Evolutionary conservation across 2,329 filamentous ascomycete species (phyloP), one percentile per base, ranked within the genome.

Genomic region (Ustulina deusta): DNA sequence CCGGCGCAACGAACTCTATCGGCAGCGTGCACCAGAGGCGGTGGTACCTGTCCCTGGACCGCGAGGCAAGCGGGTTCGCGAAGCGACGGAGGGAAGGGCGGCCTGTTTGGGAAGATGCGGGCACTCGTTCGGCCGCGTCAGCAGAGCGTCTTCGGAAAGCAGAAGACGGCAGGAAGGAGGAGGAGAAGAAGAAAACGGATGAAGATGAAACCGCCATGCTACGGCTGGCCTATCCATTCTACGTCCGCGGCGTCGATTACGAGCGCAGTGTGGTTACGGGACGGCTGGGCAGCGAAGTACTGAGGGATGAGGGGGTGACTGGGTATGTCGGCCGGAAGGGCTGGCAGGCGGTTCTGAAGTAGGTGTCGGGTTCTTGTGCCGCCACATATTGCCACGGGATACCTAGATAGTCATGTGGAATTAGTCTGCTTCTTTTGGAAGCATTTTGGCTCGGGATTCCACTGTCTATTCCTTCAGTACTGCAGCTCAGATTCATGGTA

Each of bases 231-330:
- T 90, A 87, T 72, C 82, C 88, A 0, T 92, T 93, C 69, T 83
- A 87, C 66, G 88, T 92, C 1, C 79, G 81, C 7, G 90, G 90
- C 0, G 82, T 84, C 5, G 87, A 90, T 1, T 72, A 81, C 42
- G 90, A 93, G 78, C 82, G 84, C n/a, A 93, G 90, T 74, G 80
- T 92, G 2, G 82, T 93, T 2, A 93, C 90, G 1, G 89, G 89
- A 0, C 81, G 90, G 60, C 79, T 81, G 10, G 88, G 86, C 1
- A 78, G 75, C 4, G 88, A 92, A 27, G 83, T 92, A 2, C 80
- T 93, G 54, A 77, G 74, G 25, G 89, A 92, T 71, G 89, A 91
- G 72, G 84, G 84, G 0, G 86, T 92, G 1, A 75, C 80, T 22
- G 83, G 82, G 1, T 92, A 87, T 75, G 75, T 85, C 6, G 83